phyloP scores from a whole-genome alignment of 208 protist species.

The Acanthamoeba healyi region DNA sequence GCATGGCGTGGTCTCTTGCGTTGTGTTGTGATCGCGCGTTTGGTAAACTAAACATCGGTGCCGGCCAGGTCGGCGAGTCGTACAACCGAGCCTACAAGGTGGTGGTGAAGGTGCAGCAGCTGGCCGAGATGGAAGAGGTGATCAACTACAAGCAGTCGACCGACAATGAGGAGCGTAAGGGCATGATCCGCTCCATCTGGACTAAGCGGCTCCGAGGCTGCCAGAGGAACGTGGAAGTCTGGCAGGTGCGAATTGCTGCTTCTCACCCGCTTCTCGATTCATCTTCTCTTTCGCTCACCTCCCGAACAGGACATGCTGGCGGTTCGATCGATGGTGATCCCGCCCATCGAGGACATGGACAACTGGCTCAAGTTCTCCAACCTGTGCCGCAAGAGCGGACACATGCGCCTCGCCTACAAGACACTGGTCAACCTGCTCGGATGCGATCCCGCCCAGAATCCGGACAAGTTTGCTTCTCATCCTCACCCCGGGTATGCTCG shows the following conservation, averaged over 20 bases:
- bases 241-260: too few relatives aligned
- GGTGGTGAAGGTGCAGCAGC: constrained; percentile 98
- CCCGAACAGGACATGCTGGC: constrained; percentile 57
- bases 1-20: too few relatives aligned
- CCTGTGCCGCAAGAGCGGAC: constrained; percentile 68
- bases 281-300: neutral
- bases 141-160: constrained; percentile 69
- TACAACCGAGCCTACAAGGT: constrained; percentile 98
- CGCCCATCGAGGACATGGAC: constrained; percentile 69
- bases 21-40: too few relatives aligned
- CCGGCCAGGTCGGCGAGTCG: constrained; percentile 95
- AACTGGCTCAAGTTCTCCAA: constrained; percentile 70
- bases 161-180: neutral
- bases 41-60: too few relatives aligned
- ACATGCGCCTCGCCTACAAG: constrained; percentile 64
- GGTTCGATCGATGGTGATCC: constrained; percentile 50
- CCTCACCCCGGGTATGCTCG: neutral
- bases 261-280: too few relatives aligned
- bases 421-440: constrained; percentile 61
- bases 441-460: constrained; percentile 36
- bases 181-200: constrained; percentile 93
- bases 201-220: constrained; percentile 91
- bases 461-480: neutral
- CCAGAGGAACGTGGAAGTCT: constrained; percentile 96
- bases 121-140: constrained; percentile 97